phyloP scores from a whole-genome alignment of 2,329 filamentous ascomycete species.

The Diaporthe sp. region DNA sequence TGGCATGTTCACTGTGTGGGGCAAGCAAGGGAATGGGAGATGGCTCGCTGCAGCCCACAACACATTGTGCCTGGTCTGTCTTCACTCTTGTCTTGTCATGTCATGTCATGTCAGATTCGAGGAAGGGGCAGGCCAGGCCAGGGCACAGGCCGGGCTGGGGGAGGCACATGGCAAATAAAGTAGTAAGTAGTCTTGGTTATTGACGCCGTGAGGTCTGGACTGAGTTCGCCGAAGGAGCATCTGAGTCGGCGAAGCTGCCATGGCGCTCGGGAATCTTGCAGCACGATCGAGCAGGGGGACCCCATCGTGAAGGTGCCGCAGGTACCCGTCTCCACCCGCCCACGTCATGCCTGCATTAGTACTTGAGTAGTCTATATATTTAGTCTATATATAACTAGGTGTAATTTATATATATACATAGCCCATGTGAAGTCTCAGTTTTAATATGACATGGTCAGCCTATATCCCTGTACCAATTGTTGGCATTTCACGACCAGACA shows the following conservation, averaged over 20 bases:
- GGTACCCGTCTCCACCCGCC: slow-evolving; percentile 22
- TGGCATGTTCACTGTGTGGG: neutral
- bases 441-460: no score
- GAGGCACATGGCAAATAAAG: neutral
- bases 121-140: neutral
- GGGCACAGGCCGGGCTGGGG: no score
- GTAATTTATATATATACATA: no score
- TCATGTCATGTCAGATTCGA: neutral
- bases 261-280: neutral
- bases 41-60: neutral
- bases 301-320: neutral
- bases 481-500: no score
- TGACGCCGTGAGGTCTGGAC: neutral
- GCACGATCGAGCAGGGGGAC: neutral
- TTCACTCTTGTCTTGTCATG: no score
- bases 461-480: neutral
- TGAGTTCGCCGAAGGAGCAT: slow-evolving; percentile 8
- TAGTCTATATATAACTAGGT: neutral
- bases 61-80: neutral
- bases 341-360: neutral
- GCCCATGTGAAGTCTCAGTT: no score
- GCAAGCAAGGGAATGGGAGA: neutral
- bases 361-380: no score
- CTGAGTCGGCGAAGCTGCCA: neutral
- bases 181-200: neutral